Conservation (phyloP, 2,329 filamentous ascomycete genomes). For the Aspergillus aculeatus region DNA sequence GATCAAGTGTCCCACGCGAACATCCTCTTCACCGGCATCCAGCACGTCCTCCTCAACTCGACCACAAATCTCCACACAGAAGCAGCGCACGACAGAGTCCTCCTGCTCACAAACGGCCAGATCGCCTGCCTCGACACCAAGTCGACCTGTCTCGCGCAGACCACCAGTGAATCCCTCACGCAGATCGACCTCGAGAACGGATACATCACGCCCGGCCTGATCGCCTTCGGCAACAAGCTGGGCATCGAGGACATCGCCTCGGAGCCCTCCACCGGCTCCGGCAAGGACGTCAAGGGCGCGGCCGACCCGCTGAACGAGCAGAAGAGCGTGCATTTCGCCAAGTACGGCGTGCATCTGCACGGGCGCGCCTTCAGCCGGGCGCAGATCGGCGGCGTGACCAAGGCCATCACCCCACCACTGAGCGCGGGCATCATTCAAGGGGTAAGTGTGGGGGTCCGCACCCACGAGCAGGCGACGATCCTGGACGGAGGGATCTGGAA, state of each 20-base stretch:
- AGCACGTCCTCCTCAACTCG: no score
- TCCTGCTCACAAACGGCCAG: not conserved
- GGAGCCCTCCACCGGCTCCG: slow-evolving; percentile 53
- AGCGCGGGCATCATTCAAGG: slow-evolving; percentile 51
- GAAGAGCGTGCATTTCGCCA: slow-evolving; percentile 37
- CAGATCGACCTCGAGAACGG: not conserved
- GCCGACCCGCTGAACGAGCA: slow-evolving; percentile 43
- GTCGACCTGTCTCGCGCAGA: not conserved
- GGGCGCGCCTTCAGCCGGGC: slow-evolving; percentile 57
- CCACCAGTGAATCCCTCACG: not conserved
- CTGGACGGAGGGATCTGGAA: not conserved
- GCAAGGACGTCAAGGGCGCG: slow-evolving; percentile 49
- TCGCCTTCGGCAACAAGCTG: slow-evolving; percentile 38
- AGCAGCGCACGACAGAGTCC: not conserved
- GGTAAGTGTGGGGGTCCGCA: slow-evolving; percentile 56
- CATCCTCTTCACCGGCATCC: no score
- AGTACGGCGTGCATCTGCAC: slow-evolving; percentile 48
- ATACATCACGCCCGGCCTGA: slow-evolving; percentile 2
- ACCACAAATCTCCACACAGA: no score
- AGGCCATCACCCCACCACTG: slow-evolving; percentile 58
- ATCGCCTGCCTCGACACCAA: not conserved
- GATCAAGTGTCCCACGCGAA: no score
- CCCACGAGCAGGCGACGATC: not conserved
- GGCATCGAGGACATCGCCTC: slow-evolving; percentile 51
- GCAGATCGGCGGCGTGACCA: slow-evolving; percentile 58